Base-by-base conservation (phyloP, 352 stramenopile genomes). In the Phytopythium cucurbitacearum region DNA sequence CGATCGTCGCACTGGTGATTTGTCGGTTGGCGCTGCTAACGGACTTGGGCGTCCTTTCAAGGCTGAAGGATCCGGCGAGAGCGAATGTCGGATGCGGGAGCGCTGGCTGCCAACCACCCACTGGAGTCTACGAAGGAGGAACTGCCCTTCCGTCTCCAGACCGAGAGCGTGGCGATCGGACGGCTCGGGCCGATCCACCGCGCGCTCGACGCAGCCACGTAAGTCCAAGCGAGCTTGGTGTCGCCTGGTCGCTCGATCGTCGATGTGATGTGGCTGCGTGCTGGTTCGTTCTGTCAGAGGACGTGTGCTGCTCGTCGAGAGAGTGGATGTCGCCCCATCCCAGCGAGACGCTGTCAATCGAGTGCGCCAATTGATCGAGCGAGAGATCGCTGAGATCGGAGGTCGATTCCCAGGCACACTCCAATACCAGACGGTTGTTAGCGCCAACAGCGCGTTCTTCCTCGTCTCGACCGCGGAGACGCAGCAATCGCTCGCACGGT, bases 151-250 rank as follows among this genome's bases (percentile, higher is more conserved):
- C 61, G 47, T 6, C 15, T 77, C 21, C 56, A 62, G 10, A 13
- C 67, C n/a, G 59, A 73, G n/a, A 59, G 51, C n/a, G 41, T 75
- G 3, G 65, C 67, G 1, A 21, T 63, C 4, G 71, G 71, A 7
- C 56, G 71, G 0, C 65, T 80, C 16, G 71, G 71, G 3, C 45
- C 44, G 34, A 69, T 80, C 57, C 73, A 69, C 62, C 64, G 62
- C 12, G 62, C 71, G 33, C 50, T 80, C 40, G 53, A 67, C 9
- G 59, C 28, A n/a, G 57, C 56, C 51, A 70, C 53, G 62, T 76
- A 51, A 6, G 59, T 58, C 43, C 45, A 34, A 15, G 12, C n/a
- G 9, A 6, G 3, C 47, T 45, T 6, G 36, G n/a, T 43, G 2
- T 16, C 8, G 7, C 8, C 16, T 21, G 28, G 16, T 53, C 49